Evolutionary conservation across 441 rosid species (phyloP).

Genomic region (Populus trichocarpa): DNA sequence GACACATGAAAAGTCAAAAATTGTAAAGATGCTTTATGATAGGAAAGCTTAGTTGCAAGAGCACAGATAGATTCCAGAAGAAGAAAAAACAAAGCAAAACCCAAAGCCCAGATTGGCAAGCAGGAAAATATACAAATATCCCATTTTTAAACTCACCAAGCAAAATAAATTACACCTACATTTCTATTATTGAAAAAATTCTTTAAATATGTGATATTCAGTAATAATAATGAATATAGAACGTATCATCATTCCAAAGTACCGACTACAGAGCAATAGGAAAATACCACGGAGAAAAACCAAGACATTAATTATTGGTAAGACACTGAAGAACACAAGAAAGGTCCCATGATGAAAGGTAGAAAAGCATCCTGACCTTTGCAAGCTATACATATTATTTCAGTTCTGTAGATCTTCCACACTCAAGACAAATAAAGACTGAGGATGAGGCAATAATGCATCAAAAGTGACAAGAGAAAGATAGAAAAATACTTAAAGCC

Average conservation of each 20-base stretch:
- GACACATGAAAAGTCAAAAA: not conserved
- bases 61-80: conserved; percentile 6
- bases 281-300: not conserved
- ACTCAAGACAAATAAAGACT: not conserved
- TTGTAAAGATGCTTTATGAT: not conserved
- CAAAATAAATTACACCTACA: not conserved
- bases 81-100: not conserved
- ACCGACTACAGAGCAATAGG: not conserved
- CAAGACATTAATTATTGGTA: not conserved
- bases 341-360: not conserved
- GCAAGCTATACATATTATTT: not conserved
- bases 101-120: not conserved
- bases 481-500: not conserved
- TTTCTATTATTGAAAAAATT: not conserved
- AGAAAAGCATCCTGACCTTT: not conserved
- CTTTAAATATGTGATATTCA: not conserved
- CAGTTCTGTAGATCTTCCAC: not conserved
- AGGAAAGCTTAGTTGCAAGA: not conserved
- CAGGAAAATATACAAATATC: not conserved
- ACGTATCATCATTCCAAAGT: not conserved
- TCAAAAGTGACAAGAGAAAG: not conserved
- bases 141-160: not conserved
- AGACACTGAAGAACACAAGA: not conserved
- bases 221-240: not conserved
- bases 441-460: not conserved